These are phyloP conservation scores for Agrocybe praecox DNA, from an alignment of 768 basidiomycete species.

Conservation along the genomic window DNA sequence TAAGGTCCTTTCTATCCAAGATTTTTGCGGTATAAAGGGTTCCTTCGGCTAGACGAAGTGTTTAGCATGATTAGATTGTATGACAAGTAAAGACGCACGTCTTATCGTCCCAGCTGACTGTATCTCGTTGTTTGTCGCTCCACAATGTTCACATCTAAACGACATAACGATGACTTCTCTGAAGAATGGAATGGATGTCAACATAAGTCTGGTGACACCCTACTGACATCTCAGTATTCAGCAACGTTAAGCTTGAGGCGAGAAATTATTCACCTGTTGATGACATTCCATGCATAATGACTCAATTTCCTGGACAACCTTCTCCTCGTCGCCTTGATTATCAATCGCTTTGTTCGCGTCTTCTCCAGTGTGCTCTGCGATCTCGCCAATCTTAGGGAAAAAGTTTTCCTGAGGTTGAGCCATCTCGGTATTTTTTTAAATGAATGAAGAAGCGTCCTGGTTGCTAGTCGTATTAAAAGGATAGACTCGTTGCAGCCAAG, in stretches of 20 bases:
- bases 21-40: slow-evolving; percentile 80
- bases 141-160: slow-evolving; percentile 95
- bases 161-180: slow-evolving; percentile 94
- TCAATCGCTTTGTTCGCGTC: slow-evolving; percentile 25
- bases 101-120: slow-evolving; percentile 87
- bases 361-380: slow-evolving; percentile 41
- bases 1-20: slow-evolving; percentile 72
- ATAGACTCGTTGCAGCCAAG: neutral
- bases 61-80: neutral
- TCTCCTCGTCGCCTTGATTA: slow-evolving; percentile 48
- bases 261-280: slow-evolving; percentile 69
- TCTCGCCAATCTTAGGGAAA: slow-evolving; percentile 59
- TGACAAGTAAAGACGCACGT: slow-evolving; percentile 49
- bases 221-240: slow-evolving; percentile 38
- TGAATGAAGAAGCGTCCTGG: neutral
- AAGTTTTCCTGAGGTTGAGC: neutral
- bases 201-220: slow-evolving; percentile 86
- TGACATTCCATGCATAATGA: slow-evolving; percentile 94
- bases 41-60: slow-evolving; percentile 67
- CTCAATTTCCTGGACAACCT: slow-evolving; percentile 80
- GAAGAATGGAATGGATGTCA: slow-evolving; percentile 96
- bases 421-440: neutral
- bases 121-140: slow-evolving; percentile 88
- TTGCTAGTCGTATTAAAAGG: neutral
- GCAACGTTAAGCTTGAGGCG: neutral